Conservation (phyloP, 805 yeast genomes). For the Ogataea naganishii region DNA sequence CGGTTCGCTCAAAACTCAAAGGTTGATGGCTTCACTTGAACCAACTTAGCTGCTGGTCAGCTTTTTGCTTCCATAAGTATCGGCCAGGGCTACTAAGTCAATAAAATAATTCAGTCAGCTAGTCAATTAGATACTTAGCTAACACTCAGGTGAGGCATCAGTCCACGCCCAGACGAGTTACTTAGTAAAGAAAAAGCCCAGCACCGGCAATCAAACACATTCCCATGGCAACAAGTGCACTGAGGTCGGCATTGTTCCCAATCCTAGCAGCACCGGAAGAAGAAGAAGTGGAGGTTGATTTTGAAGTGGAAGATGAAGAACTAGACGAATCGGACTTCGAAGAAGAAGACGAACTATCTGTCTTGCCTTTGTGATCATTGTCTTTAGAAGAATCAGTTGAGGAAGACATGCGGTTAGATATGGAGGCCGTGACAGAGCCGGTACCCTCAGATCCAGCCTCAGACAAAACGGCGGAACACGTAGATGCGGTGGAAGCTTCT, state of each 20-base stretch:
- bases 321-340: conserved; percentile 9
- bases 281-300: conserved; percentile 9
- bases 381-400: conserved; percentile 16
- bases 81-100: no score
- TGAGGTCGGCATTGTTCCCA: conserved; percentile 2
- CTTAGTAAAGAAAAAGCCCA: no score
- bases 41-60: no score
- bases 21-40: no score
- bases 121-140: no score
- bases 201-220: no score
- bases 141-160: no score
- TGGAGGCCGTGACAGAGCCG: conserved; percentile 39
- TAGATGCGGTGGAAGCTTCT: conserved; percentile 37
- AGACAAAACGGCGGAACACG: conserved; percentile 47
- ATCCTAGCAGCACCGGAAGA: conserved; percentile 10
- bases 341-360: conserved; percentile 16
- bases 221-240: conserved; percentile 2
- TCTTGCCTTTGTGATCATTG: conserved; percentile 4
- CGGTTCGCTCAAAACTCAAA: no score
- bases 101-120: no score
- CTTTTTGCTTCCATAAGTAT: no score
- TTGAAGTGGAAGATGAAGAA: conserved; percentile 10
- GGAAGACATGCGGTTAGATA: conserved; percentile 15
- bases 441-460: conserved; percentile 68
- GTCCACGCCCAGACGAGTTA: no score